Conservation (phyloP, 345 rosid species). For the Arabis alpina region DNA sequence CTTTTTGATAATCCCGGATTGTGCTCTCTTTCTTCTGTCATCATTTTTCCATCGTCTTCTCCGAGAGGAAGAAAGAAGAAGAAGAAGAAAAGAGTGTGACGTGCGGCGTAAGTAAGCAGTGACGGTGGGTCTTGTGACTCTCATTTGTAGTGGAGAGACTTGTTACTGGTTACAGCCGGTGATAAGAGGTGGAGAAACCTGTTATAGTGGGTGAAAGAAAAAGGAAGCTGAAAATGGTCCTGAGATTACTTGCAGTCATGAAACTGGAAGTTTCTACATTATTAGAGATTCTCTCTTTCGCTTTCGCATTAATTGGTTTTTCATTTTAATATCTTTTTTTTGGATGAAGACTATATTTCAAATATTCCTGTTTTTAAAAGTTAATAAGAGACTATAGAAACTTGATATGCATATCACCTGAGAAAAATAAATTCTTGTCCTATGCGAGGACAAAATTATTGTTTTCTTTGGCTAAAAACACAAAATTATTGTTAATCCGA, state of each 20-base stretch:
- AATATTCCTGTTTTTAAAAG: neutral
- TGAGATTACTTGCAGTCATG: conserved; percentile 15
- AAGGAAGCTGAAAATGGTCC: conserved; percentile 38
- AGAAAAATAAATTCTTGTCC: too few species aligned
- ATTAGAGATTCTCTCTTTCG: conserved; percentile 40
- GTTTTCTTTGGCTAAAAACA: too few species aligned
- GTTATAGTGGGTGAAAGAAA: conserved; percentile 19
- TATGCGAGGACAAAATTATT: too few species aligned
- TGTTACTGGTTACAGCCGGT: conserved; percentile 31
- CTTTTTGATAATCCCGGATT: conserved; percentile 58
- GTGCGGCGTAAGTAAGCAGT: conserved; percentile 43
- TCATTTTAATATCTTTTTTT: neutral
- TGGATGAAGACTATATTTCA: neutral
- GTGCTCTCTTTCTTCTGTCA: conserved; percentile 99
- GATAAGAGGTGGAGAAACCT: conserved; percentile 7
- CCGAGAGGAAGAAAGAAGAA: conserved; percentile 16
- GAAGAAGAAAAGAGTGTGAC: conserved; percentile 33
- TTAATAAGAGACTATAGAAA: neutral
- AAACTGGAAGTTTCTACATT: conserved; percentile 42
- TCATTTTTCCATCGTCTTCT: conserved; percentile 44
- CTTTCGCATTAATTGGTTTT: conserved; percentile 31
- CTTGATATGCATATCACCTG: neutral
- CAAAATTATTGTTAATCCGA: neutral
- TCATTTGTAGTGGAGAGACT: conserved; percentile 17
- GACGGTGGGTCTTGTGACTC: conserved; percentile 26